These are phyloP conservation scores for Lenwebbia sp. DNA, from an alignment of 345 rosid species.

Conservation along the genomic window DNA sequence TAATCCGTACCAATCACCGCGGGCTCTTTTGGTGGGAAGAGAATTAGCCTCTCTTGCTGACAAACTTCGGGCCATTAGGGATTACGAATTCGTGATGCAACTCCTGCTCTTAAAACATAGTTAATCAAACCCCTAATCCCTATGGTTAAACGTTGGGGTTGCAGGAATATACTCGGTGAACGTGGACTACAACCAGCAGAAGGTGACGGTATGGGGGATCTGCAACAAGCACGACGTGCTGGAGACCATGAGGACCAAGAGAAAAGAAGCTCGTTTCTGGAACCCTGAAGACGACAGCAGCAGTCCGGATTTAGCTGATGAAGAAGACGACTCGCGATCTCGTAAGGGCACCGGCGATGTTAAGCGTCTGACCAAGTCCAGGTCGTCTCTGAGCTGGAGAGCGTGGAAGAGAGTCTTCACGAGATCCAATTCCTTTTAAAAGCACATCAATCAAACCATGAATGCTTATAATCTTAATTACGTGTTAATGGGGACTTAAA, in stretches of 20 bases:
- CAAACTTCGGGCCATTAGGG: background rate
- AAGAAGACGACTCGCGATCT: background rate
- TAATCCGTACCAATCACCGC: background rate
- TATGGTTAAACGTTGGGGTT: background rate
- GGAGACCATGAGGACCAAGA: slow-evolving; percentile 47
- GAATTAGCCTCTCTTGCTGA: background rate
- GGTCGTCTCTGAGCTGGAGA: slow-evolving; percentile 60
- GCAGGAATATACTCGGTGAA: slow-evolving; percentile 76
- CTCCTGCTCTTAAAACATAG: background rate
- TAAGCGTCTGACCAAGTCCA: slow-evolving; percentile 15
- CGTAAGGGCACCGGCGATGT: background rate
- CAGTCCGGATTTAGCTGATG: background rate
- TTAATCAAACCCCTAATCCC: background rate
- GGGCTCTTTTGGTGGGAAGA: background rate
- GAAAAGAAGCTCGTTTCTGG: slow-evolving; percentile 80
- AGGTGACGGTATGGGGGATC: slow-evolving; percentile 87
- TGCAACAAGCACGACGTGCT: slow-evolving; percentile 72
- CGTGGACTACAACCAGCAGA: slow-evolving; percentile 57
- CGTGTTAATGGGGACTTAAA: background rate
- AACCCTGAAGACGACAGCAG: slow-evolving; percentile 35
- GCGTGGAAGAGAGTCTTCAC: slow-evolving; percentile 50
- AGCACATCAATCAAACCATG: background rate
- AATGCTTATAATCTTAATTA: background rate
- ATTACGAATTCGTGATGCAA: background rate
- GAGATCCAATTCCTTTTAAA: slow-evolving; percentile 44